Conservation (phyloP, 2,329 filamentous ascomycete species). For the Beauveria bassiana region DNA sequence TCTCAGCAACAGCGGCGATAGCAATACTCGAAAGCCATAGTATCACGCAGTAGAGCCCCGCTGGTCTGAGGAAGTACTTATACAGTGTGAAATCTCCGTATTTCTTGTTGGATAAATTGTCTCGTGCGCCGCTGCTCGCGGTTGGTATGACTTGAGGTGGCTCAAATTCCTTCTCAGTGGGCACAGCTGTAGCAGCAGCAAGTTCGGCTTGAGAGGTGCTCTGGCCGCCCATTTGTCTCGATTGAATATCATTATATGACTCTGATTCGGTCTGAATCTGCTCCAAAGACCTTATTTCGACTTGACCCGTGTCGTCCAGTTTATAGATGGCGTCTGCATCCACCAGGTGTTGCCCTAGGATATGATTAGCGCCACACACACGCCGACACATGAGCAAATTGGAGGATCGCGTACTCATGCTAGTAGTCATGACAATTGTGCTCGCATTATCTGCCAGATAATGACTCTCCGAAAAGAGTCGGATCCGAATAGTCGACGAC, state of each 20-base stretch:
- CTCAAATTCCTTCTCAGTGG: background rate
- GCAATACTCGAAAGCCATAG: background rate
- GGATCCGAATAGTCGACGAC: background rate
- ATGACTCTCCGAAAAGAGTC: constrained; percentile 8
- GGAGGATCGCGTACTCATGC: background rate
- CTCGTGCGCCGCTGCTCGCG: background rate
- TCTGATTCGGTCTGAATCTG: background rate
- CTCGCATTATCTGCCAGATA: constrained; percentile 5
- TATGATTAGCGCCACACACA: background rate
- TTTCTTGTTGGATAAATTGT: background rate
- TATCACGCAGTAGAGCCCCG: background rate
- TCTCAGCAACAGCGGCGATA: background rate
- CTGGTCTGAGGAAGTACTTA: background rate
- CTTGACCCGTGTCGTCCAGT: background rate
- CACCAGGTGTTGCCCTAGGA: background rate
- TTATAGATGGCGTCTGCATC: background rate
- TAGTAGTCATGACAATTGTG: constrained; percentile 11
- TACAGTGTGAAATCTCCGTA: constrained; percentile 3
- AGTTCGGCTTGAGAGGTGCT: background rate
- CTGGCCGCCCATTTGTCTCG: background rate
- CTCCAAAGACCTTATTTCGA: background rate
- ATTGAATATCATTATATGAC: background rate
- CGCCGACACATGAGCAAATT: background rate
- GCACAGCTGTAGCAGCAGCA: background rate
- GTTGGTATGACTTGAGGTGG: background rate